phyloP scores from a whole-genome alignment of 305 asterid species.

The Caryopteris hybrid region DNA sequence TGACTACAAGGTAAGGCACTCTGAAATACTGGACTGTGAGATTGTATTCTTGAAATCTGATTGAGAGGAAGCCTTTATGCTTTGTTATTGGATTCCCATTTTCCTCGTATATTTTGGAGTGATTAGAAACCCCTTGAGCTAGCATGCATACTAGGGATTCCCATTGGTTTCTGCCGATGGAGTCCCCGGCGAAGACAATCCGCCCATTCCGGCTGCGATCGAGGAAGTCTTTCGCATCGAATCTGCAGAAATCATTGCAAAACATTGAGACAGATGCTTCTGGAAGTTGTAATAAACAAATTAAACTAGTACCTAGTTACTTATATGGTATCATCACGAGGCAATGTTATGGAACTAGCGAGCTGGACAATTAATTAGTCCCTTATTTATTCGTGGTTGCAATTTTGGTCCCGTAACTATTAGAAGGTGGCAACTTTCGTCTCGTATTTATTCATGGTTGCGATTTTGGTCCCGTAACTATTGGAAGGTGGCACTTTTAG shows the following conservation, averaged over 20 bases:
- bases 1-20: constrained; percentile 65
- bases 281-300: neutral
- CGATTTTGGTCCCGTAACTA: no score
- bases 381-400: no score
- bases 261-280: neutral
- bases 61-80: constrained; percentile 75
- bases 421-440: no score
- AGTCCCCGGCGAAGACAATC: constrained; percentile 85
- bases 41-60: constrained; percentile 65
- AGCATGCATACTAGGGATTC: constrained; percentile 89
- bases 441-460: no score
- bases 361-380: no score
- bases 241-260: constrained; percentile 33
- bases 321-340: no score
- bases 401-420: no score
- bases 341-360: no score
- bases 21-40: constrained; percentile 79
- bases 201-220: constrained; percentile 46
- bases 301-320: no score
- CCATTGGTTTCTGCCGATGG: constrained; percentile 96
- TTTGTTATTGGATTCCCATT: constrained; percentile 76
- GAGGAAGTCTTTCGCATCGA: constrained; percentile 57
- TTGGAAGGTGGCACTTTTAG: no score
- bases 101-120: constrained; percentile 55
- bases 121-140: constrained; percentile 58